Evolutionary conservation across 1,139 yeast species (phyloP).

Genomic region (Saccharomycopsis crataegensis): DNA sequence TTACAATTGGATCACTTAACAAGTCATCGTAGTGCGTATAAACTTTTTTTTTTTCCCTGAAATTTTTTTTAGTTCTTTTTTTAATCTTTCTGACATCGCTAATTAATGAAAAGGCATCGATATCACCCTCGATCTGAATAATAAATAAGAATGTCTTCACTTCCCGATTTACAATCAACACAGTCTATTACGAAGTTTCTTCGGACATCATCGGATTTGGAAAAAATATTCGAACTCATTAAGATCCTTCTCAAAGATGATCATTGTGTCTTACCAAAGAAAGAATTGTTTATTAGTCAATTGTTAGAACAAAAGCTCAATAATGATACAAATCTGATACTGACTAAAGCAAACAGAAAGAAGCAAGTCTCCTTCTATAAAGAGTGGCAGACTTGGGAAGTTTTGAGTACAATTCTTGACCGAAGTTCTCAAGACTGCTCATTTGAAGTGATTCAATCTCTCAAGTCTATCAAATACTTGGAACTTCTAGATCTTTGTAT

Average conservation of each 20-base stretch:
- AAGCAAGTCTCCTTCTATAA: not conserved
- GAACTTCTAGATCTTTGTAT: constrained; percentile 4
- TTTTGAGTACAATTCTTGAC: not conserved
- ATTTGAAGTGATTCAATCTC: not conserved
- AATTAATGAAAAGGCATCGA: too few relatives aligned
- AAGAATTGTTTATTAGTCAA: constrained; percentile 9
- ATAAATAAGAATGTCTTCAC: not conserved
- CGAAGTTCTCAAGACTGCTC: not conserved
- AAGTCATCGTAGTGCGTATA: too few relatives aligned
- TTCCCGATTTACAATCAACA: constrained; percentile 1
- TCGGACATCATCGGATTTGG: constrained; percentile 6
- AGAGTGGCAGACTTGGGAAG: constrained; percentile 8
- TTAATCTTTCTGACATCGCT: too few relatives aligned
- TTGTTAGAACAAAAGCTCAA: constrained; percentile 8
- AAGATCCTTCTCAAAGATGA: not conserved
- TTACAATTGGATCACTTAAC: too few relatives aligned
- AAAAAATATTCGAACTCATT: not conserved
- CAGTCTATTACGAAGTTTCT: constrained; percentile 12
- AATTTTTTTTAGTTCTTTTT: too few relatives aligned
- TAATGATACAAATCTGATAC: not conserved
- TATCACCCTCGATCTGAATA: too few relatives aligned
- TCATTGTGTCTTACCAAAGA: constrained; percentile 9
- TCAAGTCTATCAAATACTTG: constrained; percentile 11
- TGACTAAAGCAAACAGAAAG: constrained; percentile 2
- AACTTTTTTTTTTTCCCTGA: too few relatives aligned